A percentile compares a stretch with the other conserved stretches of the same genome.
phyloP scores from a whole-genome alignment of 1,139 yeast species.

The Zygosaccharomyces pseudobailii region DNA sequence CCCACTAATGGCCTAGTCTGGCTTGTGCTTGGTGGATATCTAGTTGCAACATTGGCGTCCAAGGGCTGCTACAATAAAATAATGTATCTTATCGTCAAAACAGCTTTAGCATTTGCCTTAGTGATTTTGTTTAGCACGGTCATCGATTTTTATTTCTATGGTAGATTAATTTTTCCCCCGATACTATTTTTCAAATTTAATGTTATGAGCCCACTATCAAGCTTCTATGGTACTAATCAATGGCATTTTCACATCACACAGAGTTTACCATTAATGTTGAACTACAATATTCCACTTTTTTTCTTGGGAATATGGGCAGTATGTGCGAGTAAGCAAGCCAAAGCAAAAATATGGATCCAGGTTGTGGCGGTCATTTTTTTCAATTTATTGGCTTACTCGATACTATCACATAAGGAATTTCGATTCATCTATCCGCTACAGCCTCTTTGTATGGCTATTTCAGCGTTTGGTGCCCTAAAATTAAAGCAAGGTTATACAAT shows the following conservation, averaged over 20 bases:
- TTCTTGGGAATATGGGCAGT: conserved; percentile 37
- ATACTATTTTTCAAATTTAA: conserved; percentile 73
- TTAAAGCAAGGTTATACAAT: conserved; percentile 4
- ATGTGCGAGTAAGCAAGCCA: background rate
- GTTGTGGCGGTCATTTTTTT: conserved; percentile 34
- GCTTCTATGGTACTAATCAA: conserved; percentile 81
- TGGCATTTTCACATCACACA: conserved; percentile 82
- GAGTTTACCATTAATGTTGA: conserved; percentile 70
- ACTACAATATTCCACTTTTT: conserved; percentile 62
- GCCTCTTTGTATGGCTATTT: conserved; percentile 55
- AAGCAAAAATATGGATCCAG: conserved; percentile 6
- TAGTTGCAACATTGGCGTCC: conserved; percentile 29
- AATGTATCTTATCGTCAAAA: conserved; percentile 21
- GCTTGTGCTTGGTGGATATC: conserved; percentile 50
- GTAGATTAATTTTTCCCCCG: conserved; percentile 54
- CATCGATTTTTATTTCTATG: conserved; percentile 62
- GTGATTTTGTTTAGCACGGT: conserved; percentile 37
- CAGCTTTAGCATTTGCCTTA: conserved; percentile 27
- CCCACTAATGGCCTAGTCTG: conserved; percentile 83
- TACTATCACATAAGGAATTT: conserved; percentile 80
- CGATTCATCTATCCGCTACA: conserved; percentile 84
- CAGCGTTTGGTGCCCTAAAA: conserved; percentile 35
- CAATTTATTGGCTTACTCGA: conserved; percentile 54
- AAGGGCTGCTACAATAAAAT: conserved; percentile 12
- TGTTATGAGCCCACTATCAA: conserved; percentile 63